Conservation (phyloP, 1,284 basidiomycete species). For the Papiliotrema terrestris region DNA sequence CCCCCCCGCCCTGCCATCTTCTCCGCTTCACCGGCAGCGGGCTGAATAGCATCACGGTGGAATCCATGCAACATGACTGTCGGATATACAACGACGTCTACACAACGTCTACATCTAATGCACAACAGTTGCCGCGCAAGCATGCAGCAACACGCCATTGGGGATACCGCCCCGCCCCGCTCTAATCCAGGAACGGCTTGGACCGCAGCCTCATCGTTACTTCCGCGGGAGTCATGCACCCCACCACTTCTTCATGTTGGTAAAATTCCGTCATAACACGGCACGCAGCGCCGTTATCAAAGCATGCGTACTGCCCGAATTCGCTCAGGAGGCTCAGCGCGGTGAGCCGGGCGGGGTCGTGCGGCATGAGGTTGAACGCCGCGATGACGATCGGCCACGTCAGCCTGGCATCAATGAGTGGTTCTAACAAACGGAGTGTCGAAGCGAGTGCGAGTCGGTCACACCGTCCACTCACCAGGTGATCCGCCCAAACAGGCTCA, state of each 20-base stretch:
- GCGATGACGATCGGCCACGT: constrained; percentile 46
- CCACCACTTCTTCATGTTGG: constrained; percentile 19
- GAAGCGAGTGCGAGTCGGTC: neutral
- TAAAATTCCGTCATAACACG: constrained; percentile 31
- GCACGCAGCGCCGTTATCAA: constrained; percentile 36
- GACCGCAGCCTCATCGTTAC: constrained; percentile 21
- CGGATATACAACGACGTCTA: too few relatives aligned
- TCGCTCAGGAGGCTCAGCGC: constrained; percentile 36
- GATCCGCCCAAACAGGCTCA: constrained; percentile 38
- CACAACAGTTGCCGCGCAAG: too few relatives aligned
- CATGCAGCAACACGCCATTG: too few relatives aligned
- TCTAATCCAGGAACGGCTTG: constrained; percentile 20
- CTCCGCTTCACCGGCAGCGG: too few relatives aligned
- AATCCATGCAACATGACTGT: too few relatives aligned
- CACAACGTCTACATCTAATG: too few relatives aligned
- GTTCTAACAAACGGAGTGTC: neutral
- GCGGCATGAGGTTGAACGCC: constrained; percentile 37
- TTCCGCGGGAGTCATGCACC: constrained; percentile 21
- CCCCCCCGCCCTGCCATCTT: too few relatives aligned
- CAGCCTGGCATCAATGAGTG: constrained; percentile 21
- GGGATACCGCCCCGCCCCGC: too few relatives aligned
- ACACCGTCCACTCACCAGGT: constrained; percentile 27
- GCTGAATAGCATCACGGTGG: too few relatives aligned
- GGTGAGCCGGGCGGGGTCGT: constrained; percentile 30
- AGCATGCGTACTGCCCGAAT: constrained; percentile 44